Conservation (phyloP, 495 filamentous ascomycete genomes). For the Umbilicaria muhlenbergii region DNA sequence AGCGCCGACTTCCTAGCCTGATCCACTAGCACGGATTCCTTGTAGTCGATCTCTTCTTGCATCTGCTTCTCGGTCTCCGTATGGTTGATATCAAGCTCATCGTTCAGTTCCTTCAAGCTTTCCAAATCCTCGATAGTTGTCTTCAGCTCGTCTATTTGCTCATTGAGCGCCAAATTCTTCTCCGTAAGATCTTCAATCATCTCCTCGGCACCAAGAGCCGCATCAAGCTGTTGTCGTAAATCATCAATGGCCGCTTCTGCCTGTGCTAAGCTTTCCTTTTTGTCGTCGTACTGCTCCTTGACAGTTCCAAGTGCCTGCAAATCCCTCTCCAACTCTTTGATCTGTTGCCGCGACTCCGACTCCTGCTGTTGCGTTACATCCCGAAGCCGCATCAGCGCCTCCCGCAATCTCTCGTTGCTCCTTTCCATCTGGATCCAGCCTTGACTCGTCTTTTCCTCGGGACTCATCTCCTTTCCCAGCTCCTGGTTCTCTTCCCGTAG, state of each 20-base stretch:
- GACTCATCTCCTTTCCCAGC: constrained; percentile 64
- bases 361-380: constrained; percentile 81
- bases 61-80: constrained; percentile 85
- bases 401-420: constrained; percentile 73
- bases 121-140: constrained; percentile 73
- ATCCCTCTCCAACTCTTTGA: constrained; percentile 67
- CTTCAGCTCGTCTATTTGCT: constrained; percentile 70
- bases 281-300: constrained; percentile 53
- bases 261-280: constrained; percentile 54
- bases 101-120: constrained; percentile 74
- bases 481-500: constrained; percentile 77
- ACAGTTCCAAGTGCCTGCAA: constrained; percentile 52
- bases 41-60: constrained; percentile 80
- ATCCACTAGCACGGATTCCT: constrained; percentile 62
- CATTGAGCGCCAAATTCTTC: constrained; percentile 62
- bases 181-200: constrained; percentile 88
- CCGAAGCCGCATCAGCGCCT: constrained; percentile 67
- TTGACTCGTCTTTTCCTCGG: constrained; percentile 71
- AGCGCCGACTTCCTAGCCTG: constrained; percentile 42
- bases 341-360: constrained; percentile 56
- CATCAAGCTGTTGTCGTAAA: constrained; percentile 79
- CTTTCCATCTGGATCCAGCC: constrained; percentile 86
- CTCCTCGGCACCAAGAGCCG: constrained; percentile 70
- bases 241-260: constrained; percentile 71
- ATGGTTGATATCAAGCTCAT: constrained; percentile 88